Conservation (phyloP, 495 filamentous ascomycete genomes). For the Talaromyces wortmannii region DNA sequence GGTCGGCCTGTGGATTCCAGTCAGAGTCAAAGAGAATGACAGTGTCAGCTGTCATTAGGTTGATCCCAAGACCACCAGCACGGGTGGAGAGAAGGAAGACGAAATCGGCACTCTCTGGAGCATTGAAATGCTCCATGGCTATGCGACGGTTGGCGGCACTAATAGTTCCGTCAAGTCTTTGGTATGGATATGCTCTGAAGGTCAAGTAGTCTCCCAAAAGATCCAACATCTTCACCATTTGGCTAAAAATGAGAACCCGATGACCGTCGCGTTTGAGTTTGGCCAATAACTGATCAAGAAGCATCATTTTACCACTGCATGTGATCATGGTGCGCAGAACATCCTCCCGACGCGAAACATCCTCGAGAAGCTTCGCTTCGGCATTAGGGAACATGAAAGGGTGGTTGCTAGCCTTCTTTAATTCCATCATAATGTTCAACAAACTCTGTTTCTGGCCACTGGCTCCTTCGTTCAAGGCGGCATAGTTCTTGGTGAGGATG, state of each 20-base stretch:
- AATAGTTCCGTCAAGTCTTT: slow-evolving; percentile 93
- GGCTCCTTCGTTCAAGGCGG: slow-evolving; percentile 82
- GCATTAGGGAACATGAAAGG: slow-evolving; percentile 95
- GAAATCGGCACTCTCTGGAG: slow-evolving; percentile 87
- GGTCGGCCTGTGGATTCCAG: slow-evolving; percentile 97
- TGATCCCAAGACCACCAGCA: slow-evolving; percentile 95
- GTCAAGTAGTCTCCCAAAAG: slow-evolving; percentile 90
- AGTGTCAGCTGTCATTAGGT: slow-evolving; percentile 97
- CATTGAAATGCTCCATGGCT: slow-evolving; percentile 98
- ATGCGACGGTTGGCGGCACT: slow-evolving; percentile 73
- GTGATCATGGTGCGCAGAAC: slow-evolving; percentile 84
- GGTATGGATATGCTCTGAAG: slow-evolving; percentile 82
- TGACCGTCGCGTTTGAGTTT: slow-evolving; percentile 90
- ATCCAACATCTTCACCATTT: slow-evolving; percentile 99
- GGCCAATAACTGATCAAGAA: slow-evolving; percentile 84
- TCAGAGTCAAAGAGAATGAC: slow-evolving; percentile 98
- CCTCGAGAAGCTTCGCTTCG: slow-evolving; percentile 77
- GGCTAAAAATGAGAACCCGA: slow-evolving; percentile 95
- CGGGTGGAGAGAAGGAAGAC: slow-evolving; percentile 93
- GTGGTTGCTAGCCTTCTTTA: slow-evolving; percentile 98
- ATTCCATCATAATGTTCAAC: slow-evolving; percentile 99
- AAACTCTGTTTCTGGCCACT: slow-evolving; percentile 87
- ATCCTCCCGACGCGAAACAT: slow-evolving; percentile 74
- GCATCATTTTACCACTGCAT: slow-evolving; percentile 98
- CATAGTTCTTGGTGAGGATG: slow-evolving; percentile 93